Conservation (phyloP, 331 rosid genomes). For the Rosa hybrid region DNA sequence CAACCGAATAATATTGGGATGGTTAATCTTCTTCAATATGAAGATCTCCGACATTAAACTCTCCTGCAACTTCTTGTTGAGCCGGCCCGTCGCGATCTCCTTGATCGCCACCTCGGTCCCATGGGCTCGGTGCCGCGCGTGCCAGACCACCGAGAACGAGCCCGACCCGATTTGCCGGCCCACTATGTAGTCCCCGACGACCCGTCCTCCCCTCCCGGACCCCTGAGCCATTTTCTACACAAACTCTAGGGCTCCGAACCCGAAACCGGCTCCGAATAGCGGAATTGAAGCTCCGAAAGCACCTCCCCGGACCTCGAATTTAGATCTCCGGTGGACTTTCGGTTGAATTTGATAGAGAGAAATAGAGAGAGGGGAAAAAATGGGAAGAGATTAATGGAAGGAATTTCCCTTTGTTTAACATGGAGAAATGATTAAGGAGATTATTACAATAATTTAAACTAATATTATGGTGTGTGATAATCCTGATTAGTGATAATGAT, state of each 20-base stretch:
- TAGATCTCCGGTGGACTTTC: slow-evolving; percentile 29
- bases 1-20: slow-evolving; percentile 83
- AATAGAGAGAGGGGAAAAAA: not conserved
- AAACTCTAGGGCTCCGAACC: slow-evolving; percentile 44
- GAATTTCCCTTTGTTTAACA: slow-evolving; percentile 1
- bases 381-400: not conserved
- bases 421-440: not conserved
- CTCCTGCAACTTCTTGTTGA: slow-evolving; percentile 86
- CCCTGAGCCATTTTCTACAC: slow-evolving; percentile 57
- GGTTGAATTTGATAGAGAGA: slow-evolving; percentile 7
- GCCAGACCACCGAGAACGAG: slow-evolving; percentile 98
- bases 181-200: slow-evolving; percentile 76
- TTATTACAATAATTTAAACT: not conserved
- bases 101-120: slow-evolving; percentile 98
- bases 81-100: slow-evolving; percentile 78
- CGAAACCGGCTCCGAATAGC: slow-evolving; percentile 23
- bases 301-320: slow-evolving; percentile 8
- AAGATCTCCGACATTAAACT: slow-evolving; percentile 90
- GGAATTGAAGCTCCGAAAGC: slow-evolving; percentile 12
- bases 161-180: slow-evolving; percentile 90
- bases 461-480: not conserved
- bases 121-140: slow-evolving; percentile 79
- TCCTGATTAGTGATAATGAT: slow-evolving; percentile 23
- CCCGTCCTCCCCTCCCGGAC: slow-evolving; percentile 52
- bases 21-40: slow-evolving; percentile 77